phyloP scores from a whole-genome alignment of 2,329 filamentous ascomycete species.

The Pseudogymnoascus sp. region DNA sequence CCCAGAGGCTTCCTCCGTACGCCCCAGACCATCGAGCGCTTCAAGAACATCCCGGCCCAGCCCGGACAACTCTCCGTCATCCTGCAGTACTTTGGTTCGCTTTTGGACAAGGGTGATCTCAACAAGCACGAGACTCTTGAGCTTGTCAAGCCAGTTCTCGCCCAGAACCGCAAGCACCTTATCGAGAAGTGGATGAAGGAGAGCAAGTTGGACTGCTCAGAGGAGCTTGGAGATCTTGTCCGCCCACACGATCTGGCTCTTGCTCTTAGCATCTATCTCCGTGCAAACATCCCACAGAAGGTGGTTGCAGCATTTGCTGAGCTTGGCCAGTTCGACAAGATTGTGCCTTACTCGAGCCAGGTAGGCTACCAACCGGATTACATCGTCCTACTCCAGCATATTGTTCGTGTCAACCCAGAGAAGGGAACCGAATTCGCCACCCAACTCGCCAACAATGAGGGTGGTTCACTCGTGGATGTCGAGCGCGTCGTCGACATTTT shows the following conservation, averaged over 20 bases:
- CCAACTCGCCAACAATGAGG: conserved; percentile 81
- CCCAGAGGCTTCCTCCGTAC: conserved; percentile 92
- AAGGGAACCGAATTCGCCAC: conserved; percentile 92
- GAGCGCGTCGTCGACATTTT: conserved; percentile 96
- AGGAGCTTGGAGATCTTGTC: conserved; percentile 91
- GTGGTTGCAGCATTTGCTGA: conserved; percentile 92
- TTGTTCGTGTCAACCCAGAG: conserved; percentile 82
- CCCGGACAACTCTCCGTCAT: conserved; percentile 87
- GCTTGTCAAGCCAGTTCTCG: conserved; percentile 82
- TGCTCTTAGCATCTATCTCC: conserved; percentile 80
- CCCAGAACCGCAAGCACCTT: conserved; percentile 89
- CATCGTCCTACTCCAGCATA: conserved; percentile 83
- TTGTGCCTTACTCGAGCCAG: conserved; percentile 80
- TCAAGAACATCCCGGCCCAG: conserved; percentile 76
- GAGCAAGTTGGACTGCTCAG: conserved; percentile 90
- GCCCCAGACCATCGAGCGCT: conserved; percentile 87
- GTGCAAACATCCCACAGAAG: conserved; percentile 85
- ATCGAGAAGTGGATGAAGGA: conserved; percentile 98
- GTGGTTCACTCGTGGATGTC: conserved; percentile 79
- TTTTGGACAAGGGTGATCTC: conserved; percentile 87
- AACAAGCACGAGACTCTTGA: conserved; percentile 94
- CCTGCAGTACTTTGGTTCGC: conserved; percentile 94
- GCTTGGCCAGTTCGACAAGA: conserved; percentile 94
- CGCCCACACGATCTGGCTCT: conserved; percentile 81
- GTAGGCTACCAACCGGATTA: conserved; percentile 92